These are phyloP conservation scores for Cutaneotrichosporon cyanovorans DNA, from an alignment of 1,284 basidiomycete species.

Conservation along the genomic window DNA sequence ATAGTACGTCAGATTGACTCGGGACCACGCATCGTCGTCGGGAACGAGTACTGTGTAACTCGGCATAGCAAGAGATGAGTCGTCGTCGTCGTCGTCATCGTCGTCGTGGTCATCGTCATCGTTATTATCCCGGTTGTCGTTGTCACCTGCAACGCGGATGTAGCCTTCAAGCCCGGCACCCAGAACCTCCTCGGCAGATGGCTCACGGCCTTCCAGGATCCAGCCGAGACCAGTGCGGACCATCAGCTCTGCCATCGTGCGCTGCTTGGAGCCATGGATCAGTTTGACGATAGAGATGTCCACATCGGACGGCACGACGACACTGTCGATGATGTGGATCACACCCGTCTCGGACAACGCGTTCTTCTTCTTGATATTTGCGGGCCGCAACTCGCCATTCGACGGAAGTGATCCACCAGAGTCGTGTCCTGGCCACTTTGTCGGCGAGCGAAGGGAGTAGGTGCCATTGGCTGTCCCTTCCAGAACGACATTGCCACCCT, in stretches of 20 bases:
- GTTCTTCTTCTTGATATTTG: slow-evolving; percentile 48
- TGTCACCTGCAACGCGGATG: slow-evolving; percentile 27
- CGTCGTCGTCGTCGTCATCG: slow-evolving; percentile 14
- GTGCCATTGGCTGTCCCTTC: slow-evolving; percentile 23
- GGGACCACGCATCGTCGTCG: slow-evolving; percentile 82
- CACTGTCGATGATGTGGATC: slow-evolving; percentile 75
- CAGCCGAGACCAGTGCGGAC: slow-evolving; percentile 76
- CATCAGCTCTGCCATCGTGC: slow-evolving; percentile 79
- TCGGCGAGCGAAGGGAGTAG: slow-evolving; percentile 26
- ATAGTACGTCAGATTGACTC: slow-evolving; percentile 74
- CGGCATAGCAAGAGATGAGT: slow-evolving; percentile 35
- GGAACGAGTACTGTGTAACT: slow-evolving; percentile 79
- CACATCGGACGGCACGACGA: slow-evolving; percentile 82
- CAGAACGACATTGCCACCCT: slow-evolving; percentile 45
- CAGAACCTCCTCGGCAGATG: slow-evolving; percentile 52
- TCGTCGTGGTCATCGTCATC: slow-evolving; percentile 34
- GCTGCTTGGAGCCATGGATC: slow-evolving; percentile 74
- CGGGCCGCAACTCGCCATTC: slow-evolving; percentile 38
- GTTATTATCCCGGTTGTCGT: slow-evolving; percentile 48
- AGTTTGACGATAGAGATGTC: slow-evolving; percentile 81
- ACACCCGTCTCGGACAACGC: slow-evolving; percentile 75
- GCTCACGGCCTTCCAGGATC: slow-evolving; percentile 75
- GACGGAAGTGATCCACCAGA: slow-evolving; percentile 46
- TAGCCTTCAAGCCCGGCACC: slow-evolving; percentile 39
- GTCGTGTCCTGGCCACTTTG: slow-evolving; percentile 35